Evolutionary conservation across 2,329 filamentous ascomycete genomes (phyloP).

Genomic region (Cytospora schulzeri): DNA sequence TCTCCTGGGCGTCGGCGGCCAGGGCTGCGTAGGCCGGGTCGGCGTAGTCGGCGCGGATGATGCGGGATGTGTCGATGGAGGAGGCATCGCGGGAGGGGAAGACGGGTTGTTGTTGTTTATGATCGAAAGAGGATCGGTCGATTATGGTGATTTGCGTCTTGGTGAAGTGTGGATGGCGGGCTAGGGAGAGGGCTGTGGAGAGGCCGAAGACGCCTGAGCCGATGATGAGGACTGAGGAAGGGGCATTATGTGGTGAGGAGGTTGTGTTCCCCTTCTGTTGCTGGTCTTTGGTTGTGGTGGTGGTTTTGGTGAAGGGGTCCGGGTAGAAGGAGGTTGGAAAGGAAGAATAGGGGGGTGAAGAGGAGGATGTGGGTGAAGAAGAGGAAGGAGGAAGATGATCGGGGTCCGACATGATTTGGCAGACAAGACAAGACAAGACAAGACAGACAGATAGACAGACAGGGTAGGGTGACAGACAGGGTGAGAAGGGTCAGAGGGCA

Average conservation of each 20-base stretch:
- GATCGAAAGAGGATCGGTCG: conserved; percentile 50
- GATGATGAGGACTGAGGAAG: conserved; percentile 64
- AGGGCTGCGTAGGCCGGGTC: conserved; percentile 76
- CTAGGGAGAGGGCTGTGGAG: conserved; percentile 66
- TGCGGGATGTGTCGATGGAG: conserved; percentile 65
- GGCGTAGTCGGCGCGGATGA: conserved; percentile 77
- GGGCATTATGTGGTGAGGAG: conserved; percentile 1
- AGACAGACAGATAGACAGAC: too few species aligned
- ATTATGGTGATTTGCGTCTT: conserved; percentile 58
- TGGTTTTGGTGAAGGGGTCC: conserved; percentile 19
- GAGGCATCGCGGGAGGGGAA: conserved; percentile 63
- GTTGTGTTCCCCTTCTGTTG: neutral
- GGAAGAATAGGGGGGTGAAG: conserved; percentile 1
- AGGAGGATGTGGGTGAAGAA: conserved; percentile 14
- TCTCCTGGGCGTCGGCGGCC: conserved; percentile 67
- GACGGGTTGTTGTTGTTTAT: conserved; percentile 38
- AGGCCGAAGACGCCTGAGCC: conserved; percentile 69
- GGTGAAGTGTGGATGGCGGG: conserved; percentile 59
- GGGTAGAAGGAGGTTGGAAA: conserved; percentile 19
- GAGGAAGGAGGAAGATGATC: conserved; percentile 14
- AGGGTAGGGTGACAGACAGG: neutral
- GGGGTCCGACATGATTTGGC: conserved; percentile 21
- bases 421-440: neutral
- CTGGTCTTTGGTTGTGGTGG: conserved; percentile 22
- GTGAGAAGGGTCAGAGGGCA: neutral